phyloP scores from a whole-genome alignment of 2,329 filamentous ascomycete species.

The Metarhizium humberi region DNA sequence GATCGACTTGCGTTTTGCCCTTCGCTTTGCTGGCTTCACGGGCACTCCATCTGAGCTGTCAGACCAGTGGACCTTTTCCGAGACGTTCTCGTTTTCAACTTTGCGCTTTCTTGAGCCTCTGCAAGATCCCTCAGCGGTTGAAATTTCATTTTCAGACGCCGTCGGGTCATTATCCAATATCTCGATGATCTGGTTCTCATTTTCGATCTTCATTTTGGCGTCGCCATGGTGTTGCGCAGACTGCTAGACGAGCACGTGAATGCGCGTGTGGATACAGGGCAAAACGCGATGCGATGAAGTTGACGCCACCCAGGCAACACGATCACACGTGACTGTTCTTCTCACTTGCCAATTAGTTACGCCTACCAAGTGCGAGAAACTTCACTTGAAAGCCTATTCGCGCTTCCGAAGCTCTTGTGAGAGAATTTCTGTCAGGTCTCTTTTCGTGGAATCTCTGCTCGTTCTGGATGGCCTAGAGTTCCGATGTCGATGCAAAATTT shows the following conservation, averaged over 20 bases:
- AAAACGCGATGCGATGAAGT: not conserved
- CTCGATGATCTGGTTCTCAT: conserved; percentile 13
- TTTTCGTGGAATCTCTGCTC: too few species aligned
- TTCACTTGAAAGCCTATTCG: too few species aligned
- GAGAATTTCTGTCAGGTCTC: too few species aligned
- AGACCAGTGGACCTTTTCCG: conserved; percentile 41
- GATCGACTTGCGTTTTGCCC: conserved; percentile 19
- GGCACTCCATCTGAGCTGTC: conserved; percentile 55
- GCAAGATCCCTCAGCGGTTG: not conserved
- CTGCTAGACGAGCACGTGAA: not conserved
- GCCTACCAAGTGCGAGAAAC: too few species aligned
- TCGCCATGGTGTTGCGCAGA: conserved; percentile 1
- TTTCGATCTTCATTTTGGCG: conserved; percentile 4
- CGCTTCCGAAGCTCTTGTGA: too few species aligned
- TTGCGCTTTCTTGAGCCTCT: conserved; percentile 27
- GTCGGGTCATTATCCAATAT: conserved; percentile 16
- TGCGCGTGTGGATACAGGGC: not conserved
- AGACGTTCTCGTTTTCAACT: conserved; percentile 19
- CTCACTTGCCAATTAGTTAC: too few species aligned
- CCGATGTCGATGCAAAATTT: too few species aligned
- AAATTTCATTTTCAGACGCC: conserved; percentile 12
- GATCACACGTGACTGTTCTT: not conserved
- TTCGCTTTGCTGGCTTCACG: conserved; percentile 35
- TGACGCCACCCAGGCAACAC: not conserved
- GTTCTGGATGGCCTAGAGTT: too few species aligned